phyloP scores from a whole-genome alignment of 176 grass and related monocot genomes.

The Poa pratensis region DNA sequence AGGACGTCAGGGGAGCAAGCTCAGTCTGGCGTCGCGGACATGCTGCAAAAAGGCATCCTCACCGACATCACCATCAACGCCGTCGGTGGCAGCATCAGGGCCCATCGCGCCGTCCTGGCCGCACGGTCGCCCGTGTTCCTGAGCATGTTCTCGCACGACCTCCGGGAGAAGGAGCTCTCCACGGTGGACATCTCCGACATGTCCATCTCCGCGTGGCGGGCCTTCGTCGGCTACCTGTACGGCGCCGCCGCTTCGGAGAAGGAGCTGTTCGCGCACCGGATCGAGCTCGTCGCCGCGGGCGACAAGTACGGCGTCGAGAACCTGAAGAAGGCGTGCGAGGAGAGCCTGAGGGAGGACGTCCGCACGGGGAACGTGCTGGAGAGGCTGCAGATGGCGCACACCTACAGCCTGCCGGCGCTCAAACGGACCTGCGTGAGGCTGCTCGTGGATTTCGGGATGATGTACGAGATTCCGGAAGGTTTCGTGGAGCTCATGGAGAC shows the following conservation, averaged over 20 bases:
- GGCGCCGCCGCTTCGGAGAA: slow-evolving; percentile 33
- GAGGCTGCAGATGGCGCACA: slow-evolving; percentile 51
- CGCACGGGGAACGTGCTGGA: slow-evolving; percentile 50
- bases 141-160: slow-evolving; percentile 70
- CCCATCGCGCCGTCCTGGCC: slow-evolving; percentile 44
- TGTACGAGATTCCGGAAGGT: not conserved
- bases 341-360: slow-evolving; percentile 50
- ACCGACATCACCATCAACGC: slow-evolving; percentile 45
- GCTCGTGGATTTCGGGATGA: slow-evolving; percentile 2
- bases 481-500: slow-evolving; percentile 56
- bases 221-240: slow-evolving; percentile 64
- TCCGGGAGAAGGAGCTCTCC: slow-evolving; percentile 62
- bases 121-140: slow-evolving; percentile 33
- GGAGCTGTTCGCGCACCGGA: slow-evolving; percentile 25
- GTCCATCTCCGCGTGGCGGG: slow-evolving; percentile 52
- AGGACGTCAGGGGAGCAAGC: not conserved
- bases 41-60: slow-evolving; percentile 51
- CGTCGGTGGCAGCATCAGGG: slow-evolving; percentile 51
- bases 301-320: not conserved
- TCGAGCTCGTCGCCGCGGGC: not conserved
- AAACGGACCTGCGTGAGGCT: slow-evolving; percentile 49
- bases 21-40: slow-evolving; percentile 18
- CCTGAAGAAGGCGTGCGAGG: slow-evolving; percentile 52
- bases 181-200: slow-evolving; percentile 65
- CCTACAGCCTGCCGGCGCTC: slow-evolving; percentile 53